Evolutionary conservation across 768 basidiomycete species (phyloP), one percentile per base, ranked within the genome.

Genomic region (Mycena capillaripes): DNA sequence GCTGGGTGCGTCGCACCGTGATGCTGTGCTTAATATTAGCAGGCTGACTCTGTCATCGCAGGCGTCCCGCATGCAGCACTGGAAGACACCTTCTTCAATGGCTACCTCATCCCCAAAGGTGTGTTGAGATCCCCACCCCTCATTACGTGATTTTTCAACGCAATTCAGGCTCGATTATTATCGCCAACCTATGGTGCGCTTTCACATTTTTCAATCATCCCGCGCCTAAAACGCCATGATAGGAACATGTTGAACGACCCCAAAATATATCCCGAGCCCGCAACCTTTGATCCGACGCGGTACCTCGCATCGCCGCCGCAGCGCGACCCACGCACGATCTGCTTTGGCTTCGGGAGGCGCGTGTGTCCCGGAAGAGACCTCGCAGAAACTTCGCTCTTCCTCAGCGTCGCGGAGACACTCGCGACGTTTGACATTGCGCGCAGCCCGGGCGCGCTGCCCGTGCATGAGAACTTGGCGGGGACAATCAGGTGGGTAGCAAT

Each of bases 171-270:
- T 75, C 86, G 0, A 77, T 88, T 40, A 84, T 89, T 58, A 73
- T 88, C 48, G 78, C 81, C 8, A 89, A 89, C 65, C 78, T 87
- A 40, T 89, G 88, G 89, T 87, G 40, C n/a, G 77, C 69, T 17
- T 40, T n/a, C n/a, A n/a, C 53, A 23, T 19, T 29, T 46, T 17
- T 8, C 2, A n/a, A n/a, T n/a, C n/a, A n/a, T n/a, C n/a, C n/a
- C n/a, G n/a, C n/a, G n/a, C n/a, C n/a, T n/a, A n/a, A n/a, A n/a
- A n/a, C n/a, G n/a, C n/a, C n/a, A n/a, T n/a, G n/a, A 59, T 62
- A 90, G 91, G 90, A 81, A 79, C n/a, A 87, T 91, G 78, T 79
- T 89, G 1, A 87, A 87, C 55, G 86, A 92, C 76, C 84, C 84
- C 2, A 78, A 82, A 8, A 79, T 78, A 2, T 90, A 88, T 73